Evolutionary conservation across 805 yeast genomes (phyloP).

Genomic region (Brettanomyces nanus): DNA sequence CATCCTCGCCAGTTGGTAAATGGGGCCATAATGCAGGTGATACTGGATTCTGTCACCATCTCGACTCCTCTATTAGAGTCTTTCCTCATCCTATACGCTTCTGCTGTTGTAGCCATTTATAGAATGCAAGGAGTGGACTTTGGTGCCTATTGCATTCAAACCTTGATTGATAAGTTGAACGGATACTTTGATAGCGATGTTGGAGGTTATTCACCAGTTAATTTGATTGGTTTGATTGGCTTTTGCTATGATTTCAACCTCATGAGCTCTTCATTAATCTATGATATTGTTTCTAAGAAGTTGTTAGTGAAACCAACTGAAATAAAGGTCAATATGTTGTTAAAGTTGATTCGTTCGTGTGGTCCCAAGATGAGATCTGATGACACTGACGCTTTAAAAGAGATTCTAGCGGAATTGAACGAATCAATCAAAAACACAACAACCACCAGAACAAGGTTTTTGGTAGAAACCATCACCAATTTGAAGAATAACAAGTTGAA

Average conservation of each 20-base stretch:
- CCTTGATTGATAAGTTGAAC: slow-evolving; percentile 65
- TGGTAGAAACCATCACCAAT: slow-evolving; percentile 78
- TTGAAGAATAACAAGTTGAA: slow-evolving; percentile 80
- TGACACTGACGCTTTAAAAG: slow-evolving; percentile 80
- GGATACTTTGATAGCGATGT: slow-evolving; percentile 23
- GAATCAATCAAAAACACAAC: slow-evolving; percentile 31
- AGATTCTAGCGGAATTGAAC: slow-evolving; percentile 58
- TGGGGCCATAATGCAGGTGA: slow-evolving; percentile 52
- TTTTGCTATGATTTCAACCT: slow-evolving; percentile 73
- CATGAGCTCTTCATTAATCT: slow-evolving; percentile 63
- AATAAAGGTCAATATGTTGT: slow-evolving; percentile 64
- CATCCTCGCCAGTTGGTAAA: slow-evolving; percentile 78
- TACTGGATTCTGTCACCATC: slow-evolving; percentile 55
- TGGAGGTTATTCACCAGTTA: slow-evolving; percentile 32
- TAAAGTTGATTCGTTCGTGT: slow-evolving; percentile 62
- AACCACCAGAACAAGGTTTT: slow-evolving; percentile 66
- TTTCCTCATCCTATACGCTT: slow-evolving; percentile 72
- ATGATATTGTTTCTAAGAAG: slow-evolving; percentile 55
- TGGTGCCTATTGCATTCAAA: slow-evolving; percentile 81
- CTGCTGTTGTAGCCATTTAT: slow-evolving; percentile 66
- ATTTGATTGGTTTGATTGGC: slow-evolving; percentile 65
- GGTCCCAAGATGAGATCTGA: slow-evolving; percentile 86
- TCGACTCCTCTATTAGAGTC: slow-evolving; percentile 68
- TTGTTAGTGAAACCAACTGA: slow-evolving; percentile 44
- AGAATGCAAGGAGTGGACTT: slow-evolving; percentile 77